phyloP scores from a whole-genome alignment of 2,329 filamentous ascomycete species.

The Colletotrichum melonis region DNA sequence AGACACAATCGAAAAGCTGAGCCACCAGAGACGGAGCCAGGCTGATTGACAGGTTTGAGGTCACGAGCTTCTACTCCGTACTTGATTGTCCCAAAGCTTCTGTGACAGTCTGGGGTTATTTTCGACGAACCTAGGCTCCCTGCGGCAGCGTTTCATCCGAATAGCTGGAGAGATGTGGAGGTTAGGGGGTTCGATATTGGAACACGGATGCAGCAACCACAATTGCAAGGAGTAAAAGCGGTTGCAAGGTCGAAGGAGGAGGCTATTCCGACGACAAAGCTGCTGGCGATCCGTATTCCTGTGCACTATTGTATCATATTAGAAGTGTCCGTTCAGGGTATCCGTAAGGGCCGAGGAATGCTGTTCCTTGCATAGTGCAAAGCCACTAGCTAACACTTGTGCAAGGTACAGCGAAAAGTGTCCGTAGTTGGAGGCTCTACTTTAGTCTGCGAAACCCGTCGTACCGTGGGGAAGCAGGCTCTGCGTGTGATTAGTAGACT shows the following conservation, averaged over 20 bases:
- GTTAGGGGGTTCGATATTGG: neutral
- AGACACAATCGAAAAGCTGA: neutral
- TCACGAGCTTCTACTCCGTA: conserved; percentile 8
- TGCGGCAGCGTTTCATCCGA: conserved; percentile 34
- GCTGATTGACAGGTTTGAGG: conserved; percentile 2
- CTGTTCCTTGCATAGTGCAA: conserved; percentile 1
- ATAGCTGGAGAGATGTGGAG: conserved; percentile 25
- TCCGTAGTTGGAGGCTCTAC: neutral
- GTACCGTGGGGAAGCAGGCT: conserved; percentile 1
- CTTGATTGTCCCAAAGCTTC: conserved; percentile 17
- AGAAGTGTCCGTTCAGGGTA: no score
- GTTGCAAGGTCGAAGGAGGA: neutral
- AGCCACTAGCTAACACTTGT: neutral
- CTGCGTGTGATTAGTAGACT: neutral
- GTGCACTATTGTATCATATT: neutral
- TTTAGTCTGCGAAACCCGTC: conserved; percentile 11
- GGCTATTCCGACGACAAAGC: neutral
- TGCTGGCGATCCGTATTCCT: neutral
- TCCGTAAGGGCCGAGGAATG: neutral
- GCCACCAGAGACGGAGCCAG: conserved; percentile 9
- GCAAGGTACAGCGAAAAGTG: neutral
- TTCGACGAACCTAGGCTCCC: conserved; percentile 22
- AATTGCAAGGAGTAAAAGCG: neutral
- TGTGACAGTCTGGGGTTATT: conserved; percentile 15
- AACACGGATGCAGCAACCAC: conserved; percentile 6